Base-by-base conservation (phyloP, 805 yeast genomes). In the Candida sithepensis region DNA sequence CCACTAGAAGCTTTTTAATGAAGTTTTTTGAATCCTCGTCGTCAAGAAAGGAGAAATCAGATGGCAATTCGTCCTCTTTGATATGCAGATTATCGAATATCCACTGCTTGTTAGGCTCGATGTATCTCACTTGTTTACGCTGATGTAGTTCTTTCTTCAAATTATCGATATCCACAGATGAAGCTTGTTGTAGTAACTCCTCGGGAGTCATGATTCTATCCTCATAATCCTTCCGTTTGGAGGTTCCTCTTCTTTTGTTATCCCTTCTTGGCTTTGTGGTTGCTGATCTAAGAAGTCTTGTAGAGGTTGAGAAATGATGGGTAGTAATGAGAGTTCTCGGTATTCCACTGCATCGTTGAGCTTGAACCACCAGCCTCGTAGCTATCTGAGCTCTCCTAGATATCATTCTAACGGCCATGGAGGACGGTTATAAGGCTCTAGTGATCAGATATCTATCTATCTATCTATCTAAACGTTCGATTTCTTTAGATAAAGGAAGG, bases 101-200 rank as follows among this genome's bases (percentile, higher is more conserved):
- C 72, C 72, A 68, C 19, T 44, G 37, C 39, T 54, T 53, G 51
- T 68, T 67, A 4, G 71, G 70, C 24, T 58, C 47, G 2, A 48
- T 45, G 39, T 56, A 64, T 38, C 72, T 50, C 2, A 55, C 41
- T 10, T 50, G 41, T 18, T 58, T 52, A 44, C 69, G 53, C 2
- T 44, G 28, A 9, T 49, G 50, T 13, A 55, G 51, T 20, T 59
- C 63, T 6, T 46, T 44, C 37, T 54, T 49, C 13, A 66, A 44
- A 23, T 57, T 56, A 23, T 60, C 53, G n/a, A 66, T 50, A 41
- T 64, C 68, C 2, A 51, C 57, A 42, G 55, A 62, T 3, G 61
- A 53, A 3, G 64, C 61, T 34, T 54, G 55, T 33, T 50, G 38
- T 4, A 64, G 46, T 4, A 66, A 50, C 44, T 66, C 68, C 40